Evolutionary conservation across 306 rosid species (phyloP).

Genomic region (Citrullus colocynthis): DNA sequence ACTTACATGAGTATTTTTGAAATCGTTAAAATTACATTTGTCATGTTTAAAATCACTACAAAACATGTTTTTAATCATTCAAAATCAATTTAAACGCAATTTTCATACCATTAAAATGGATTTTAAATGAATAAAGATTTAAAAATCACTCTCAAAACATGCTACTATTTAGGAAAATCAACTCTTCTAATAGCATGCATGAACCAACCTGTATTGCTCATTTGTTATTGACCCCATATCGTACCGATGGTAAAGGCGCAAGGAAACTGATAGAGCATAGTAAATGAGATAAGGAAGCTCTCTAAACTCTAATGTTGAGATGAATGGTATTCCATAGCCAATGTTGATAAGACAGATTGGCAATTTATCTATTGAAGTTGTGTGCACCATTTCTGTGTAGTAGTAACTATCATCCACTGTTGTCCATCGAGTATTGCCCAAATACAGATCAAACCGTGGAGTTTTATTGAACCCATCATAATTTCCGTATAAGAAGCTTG

Average conservation of each 20-base stretch:
- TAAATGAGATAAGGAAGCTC: slow-evolving; percentile 5
- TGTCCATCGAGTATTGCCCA: slow-evolving; percentile 5
- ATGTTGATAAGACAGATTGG: slow-evolving; percentile 24
- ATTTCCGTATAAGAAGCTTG: slow-evolving; percentile 25
- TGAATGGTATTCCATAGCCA: slow-evolving; percentile 22
- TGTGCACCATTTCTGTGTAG: slow-evolving; percentile 14
- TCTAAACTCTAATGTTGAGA: slow-evolving; percentile 29
- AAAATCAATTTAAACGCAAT: too few species aligned
- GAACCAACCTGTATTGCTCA: background rate
- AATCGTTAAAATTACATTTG: too few species aligned
- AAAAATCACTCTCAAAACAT: background rate
- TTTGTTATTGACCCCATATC: slow-evolving; percentile 5
- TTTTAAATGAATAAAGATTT: too few species aligned
- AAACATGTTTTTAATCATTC: too few species aligned
- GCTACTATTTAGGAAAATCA: too few species aligned
- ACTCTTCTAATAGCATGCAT: too few species aligned
- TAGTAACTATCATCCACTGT: background rate
- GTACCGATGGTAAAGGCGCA: background rate
- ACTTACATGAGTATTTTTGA: too few species aligned
- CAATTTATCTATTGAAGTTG: background rate
- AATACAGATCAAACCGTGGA: slow-evolving; percentile 11
- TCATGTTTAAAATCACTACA: too few species aligned
- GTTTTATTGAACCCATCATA: slow-evolving; percentile 11
- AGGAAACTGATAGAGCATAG: background rate
- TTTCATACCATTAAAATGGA: too few species aligned